Percentiles rank a stretch among this genome's conserved stretches.
Evolutionary conservation across 768 basidiomycete genomes (phyloP).

Genomic region (Tricholoma matsutake): DNA sequence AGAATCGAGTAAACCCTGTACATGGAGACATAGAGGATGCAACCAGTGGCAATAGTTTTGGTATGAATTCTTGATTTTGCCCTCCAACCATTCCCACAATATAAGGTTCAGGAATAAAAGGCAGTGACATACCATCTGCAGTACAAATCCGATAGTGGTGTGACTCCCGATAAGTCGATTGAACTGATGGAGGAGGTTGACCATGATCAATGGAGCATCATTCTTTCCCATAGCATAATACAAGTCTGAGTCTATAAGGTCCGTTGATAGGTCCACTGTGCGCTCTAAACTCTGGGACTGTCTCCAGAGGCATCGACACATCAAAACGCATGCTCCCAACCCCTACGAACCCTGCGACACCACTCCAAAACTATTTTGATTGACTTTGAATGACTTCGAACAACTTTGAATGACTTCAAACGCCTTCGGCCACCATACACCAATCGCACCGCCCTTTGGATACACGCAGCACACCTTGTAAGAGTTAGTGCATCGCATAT

Average conservation of each 20-base stretch:
- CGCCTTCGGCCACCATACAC: no score
- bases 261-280: no score
- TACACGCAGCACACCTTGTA: no score
- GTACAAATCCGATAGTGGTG: neutral
- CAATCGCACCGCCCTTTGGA: no score
- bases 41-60: neutral
- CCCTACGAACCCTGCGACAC: no score
- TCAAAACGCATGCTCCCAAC: neutral
- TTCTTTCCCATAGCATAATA: neutral
- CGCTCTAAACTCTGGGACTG: no score
- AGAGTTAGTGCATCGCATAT: no score
- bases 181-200: neutral
- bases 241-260: neutral
- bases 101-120: neutral
- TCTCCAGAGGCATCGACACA: no score
- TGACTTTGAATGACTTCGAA: no score
- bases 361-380: no score
- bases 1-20: neutral
- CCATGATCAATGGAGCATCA: neutral
- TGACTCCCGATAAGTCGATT: neutral
- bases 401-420: no score
- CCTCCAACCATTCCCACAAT: slow-evolving; percentile 1
- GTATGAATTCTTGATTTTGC: neutral
- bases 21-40: neutral
- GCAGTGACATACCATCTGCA: neutral